Evolutionary conservation across 352 stramenopile species (phyloP), one percentile per base, ranked within the genome.

Genomic region (Phytophthora pluvialis): DNA sequence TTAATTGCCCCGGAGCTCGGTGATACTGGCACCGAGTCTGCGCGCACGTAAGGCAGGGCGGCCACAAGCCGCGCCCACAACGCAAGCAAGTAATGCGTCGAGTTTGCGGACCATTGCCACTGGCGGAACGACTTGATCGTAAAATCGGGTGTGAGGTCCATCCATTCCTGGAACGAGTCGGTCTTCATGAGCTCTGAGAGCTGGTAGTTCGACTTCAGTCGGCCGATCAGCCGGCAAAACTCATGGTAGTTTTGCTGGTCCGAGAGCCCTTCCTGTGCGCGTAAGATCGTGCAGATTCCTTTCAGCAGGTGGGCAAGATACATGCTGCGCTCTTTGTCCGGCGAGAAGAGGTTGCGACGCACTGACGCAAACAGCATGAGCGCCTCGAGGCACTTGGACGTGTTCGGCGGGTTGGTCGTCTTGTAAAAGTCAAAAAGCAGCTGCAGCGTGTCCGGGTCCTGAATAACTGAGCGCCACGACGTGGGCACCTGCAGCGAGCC

Each of bases 171-270:
- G 67, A 99, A 99, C 36, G 89, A 91, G 7, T 98, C 94, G 11
- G 96, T 90, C 66, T 98, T 98, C 59, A 99, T 97, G 33, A 99
- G 82, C 75, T 99, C 97, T 29, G 88, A 97, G 13, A 99, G 84
- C 78, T 99, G 97, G 77, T 99, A 99, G 75, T 99, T 99, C 5
- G 93, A 96, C 81, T 99, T 99, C 39, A 99, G 72, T 1, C 97
- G 80, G 1, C 97, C 95, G n/a, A 99, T 83, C 10, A 99, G 72
- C 33, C 97, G 90, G 81, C 97, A 99, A 72, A 99, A 99, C 70
- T 99, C 91, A 83, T 99, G 97, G 73, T 99, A 99, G 70, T 99
- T 99, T 59, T 99, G 93, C 64, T 98, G 93, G 64, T 99, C 94
- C n/a, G 98, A 92, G 10, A 99, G 84, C n/a, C 97, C 97, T 43